Conservation (phyloP, 208 protist genomes). For the Trichomonas vaginalis region DNA sequence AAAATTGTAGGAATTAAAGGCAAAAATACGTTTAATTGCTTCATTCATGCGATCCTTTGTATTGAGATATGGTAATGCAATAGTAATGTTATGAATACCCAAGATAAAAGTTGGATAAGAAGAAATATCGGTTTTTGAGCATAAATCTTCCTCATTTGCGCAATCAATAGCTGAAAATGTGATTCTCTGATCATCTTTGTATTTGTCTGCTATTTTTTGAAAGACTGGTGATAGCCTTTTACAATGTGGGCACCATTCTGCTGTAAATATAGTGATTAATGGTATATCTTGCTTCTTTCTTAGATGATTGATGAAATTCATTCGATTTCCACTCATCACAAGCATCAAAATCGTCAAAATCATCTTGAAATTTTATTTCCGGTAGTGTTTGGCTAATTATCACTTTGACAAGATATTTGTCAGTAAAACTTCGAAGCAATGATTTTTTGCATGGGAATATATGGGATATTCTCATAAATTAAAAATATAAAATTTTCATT, state of each 20-base stretch:
- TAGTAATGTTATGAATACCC: neutral
- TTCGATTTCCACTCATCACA: neutral
- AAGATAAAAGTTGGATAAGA: neutral
- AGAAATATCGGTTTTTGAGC: neutral
- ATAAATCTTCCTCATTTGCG: neutral
- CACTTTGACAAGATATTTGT: too few species aligned
- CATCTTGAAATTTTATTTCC: too few species aligned
- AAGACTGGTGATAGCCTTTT: neutral
- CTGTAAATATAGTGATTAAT: neutral
- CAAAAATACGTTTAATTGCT: neutral
- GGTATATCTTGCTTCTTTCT: neutral
- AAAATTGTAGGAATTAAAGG: neutral
- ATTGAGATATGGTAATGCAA: neutral
- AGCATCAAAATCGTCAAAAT: neutral
- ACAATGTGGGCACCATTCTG: neutral
- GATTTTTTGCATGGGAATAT: too few species aligned
- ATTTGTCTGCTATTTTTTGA: neutral
- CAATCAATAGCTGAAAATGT: neutral
- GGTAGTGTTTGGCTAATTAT: too few species aligned
- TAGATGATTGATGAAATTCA: neutral
- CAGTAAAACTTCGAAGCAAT: too few species aligned
- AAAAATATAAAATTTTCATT: too few species aligned
- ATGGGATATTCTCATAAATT: too few species aligned
- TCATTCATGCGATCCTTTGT: neutral
- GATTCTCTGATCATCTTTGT: neutral